Base-by-base conservation (phyloP, 495 filamentous ascomycete species). In the Massariosphaeria phaeospora region DNA sequence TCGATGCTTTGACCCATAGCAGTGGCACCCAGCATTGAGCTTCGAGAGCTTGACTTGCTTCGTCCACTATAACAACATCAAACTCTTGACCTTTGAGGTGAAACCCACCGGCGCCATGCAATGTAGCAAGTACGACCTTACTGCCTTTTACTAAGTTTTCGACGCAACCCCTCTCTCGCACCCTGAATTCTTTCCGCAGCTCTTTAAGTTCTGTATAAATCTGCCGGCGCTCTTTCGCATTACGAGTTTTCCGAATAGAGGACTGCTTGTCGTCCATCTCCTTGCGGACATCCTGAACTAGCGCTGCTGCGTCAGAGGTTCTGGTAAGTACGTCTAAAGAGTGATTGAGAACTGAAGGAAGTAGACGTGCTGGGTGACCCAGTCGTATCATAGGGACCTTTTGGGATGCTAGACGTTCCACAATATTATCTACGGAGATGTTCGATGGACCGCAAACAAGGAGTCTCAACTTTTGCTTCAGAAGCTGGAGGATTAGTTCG, bases 21-120 rank as follows among this genome's bases (percentile, higher is more conserved):
- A 98, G 69, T 12, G 94, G 82, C n/a, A 96, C 90, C 93, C 93
- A 98, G 69, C 91, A 97, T 68, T 97, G 93, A 0, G 94, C 89
- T 68, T 98, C 93, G 12, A 98, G 76, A 2, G 93, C 93, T 67
- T 98, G 93, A 66, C 87, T 93, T 0, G 89, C 93, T 72, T 98
- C 93, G 64, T 98, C 93, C 34, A 98, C 87, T 27, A 97, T 80
- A 2, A 97, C 88, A 3, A 96, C 87, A 67, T 99, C 93, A 59
- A 99, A 99, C 48, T 79, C 69, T 64, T 94, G 84, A 51, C 82
- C 77, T 55, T 78, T 81, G 18, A 96, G 72, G 69, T 96, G 91
- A 59, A 81, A 84, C 0, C 91, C 88, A 0, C 93, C 94, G 2
- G 91, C 85, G 2, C 94, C 93, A 68, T 99, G 93, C 35, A 97